Conservation (phyloP, 2,329 filamentous ascomycete genomes). For the Verticillium longisporum region DNA sequence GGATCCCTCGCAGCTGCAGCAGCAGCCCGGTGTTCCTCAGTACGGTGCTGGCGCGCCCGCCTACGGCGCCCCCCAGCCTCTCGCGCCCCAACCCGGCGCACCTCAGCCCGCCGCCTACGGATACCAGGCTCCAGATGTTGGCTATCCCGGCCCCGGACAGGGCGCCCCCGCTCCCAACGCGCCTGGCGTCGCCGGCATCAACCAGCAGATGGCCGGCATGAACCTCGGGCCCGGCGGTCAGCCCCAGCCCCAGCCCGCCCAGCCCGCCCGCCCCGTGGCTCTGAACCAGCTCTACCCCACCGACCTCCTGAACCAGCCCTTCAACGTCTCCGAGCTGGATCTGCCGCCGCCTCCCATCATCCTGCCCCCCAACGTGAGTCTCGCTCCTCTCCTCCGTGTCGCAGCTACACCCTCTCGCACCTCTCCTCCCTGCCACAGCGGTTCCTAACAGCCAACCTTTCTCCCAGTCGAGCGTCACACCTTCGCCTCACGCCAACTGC, state of each 20-base stretch:
- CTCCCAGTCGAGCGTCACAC: conserved; percentile 74
- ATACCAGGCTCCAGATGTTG: conserved; percentile 62
- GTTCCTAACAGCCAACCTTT: not conserved
- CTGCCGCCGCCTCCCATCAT: conserved; percentile 86
- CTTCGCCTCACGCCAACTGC: conserved; percentile 87
- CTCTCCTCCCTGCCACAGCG: no score
- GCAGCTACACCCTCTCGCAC: no score
- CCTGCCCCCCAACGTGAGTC: conserved; percentile 81
- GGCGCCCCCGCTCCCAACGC: conserved; percentile 17
- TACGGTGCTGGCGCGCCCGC: conserved; percentile 20
- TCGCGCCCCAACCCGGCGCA: conserved; percentile 30
- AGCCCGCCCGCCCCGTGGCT: conserved; percentile 33
- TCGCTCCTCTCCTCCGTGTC: not conserved
- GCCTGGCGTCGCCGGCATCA: conserved; percentile 62
- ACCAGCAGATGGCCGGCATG: conserved; percentile 81
- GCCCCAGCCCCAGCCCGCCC: conserved; percentile 42
- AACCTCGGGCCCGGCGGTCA: conserved; percentile 64
- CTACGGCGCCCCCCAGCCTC: conserved; percentile 39
- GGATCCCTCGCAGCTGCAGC: conserved; percentile 27
- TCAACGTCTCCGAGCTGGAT: conserved; percentile 89
- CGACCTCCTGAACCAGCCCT: conserved; percentile 85
- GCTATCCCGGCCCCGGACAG: conserved; percentile 52
- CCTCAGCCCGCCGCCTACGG: conserved; percentile 41
- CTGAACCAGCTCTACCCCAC: conserved; percentile 90
- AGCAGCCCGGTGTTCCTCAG: conserved; percentile 27